phyloP scores from a whole-genome alignment of 169 alveolate species.

The Plasmodium coatneyi region DNA sequence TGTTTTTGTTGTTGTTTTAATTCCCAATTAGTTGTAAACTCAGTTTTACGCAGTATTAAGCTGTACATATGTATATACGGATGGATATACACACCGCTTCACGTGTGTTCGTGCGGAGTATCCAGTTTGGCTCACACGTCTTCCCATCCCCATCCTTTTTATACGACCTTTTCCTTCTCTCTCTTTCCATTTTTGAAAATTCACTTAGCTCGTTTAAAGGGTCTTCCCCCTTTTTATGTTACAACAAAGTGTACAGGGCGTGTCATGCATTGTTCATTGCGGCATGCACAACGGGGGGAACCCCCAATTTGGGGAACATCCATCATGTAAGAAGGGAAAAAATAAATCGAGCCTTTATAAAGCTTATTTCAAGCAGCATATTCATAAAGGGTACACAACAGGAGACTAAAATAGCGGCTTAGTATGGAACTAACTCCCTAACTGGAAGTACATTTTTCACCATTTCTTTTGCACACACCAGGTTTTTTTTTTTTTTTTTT shows the following conservation, averaged over 20 bases:
- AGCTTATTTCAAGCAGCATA: neutral
- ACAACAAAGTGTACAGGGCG: neutral
- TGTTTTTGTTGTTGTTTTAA: neutral
- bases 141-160: neutral
- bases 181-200: neutral
- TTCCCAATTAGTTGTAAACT: constrained; percentile 4
- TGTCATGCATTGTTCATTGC: neutral
- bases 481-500: neutral
- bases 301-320: neutral
- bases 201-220: neutral
- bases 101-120: neutral
- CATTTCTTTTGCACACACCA: neutral
- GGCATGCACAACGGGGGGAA: neutral
- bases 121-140: neutral
- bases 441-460: neutral
- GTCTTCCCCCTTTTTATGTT: neutral
- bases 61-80: neutral
- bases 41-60: neutral
- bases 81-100: neutral
- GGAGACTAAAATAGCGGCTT: neutral
- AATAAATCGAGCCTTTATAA: neutral
- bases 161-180: neutral
- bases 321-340: neutral
- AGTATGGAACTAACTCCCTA: neutral
- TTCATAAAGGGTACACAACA: neutral